phyloP scores from a whole-genome alignment of 1,139 yeast species.

The Waltiozyma sp. region DNA sequence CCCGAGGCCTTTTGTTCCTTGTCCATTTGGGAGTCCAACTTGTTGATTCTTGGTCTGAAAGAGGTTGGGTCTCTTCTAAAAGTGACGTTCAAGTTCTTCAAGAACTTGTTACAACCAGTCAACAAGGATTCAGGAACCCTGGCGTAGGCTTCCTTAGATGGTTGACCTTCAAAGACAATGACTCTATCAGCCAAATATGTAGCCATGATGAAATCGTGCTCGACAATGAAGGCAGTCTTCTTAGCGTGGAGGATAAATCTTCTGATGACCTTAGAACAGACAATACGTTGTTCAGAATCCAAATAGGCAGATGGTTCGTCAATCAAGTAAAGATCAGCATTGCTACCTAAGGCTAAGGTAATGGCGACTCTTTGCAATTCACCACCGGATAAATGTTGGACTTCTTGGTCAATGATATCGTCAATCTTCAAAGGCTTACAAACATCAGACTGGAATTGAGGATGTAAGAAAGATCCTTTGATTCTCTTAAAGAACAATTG shows the following conservation, averaged over 20 bases:
- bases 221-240: conserved; percentile 96
- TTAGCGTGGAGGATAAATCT: conserved; percentile 91
- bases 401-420: conserved; percentile 93
- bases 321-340: conserved; percentile 91
- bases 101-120: conserved; percentile 94
- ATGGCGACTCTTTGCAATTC: conserved; percentile 99
- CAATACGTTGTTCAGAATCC: conserved; percentile 98
- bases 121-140: conserved; percentile 82
- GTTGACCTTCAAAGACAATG: conserved; percentile 93
- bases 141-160: conserved; percentile 76
- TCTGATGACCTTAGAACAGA: conserved; percentile 96
- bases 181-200: conserved; percentile 97
- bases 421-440: conserved; percentile 91
- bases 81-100: conserved; percentile 93
- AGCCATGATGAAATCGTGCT: conserved; percentile 99
- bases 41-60: conserved; percentile 96
- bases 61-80: conserved; percentile 98
- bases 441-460: conserved; percentile 97
- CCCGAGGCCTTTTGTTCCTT: conserved; percentile 89
- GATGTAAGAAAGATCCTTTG: conserved; percentile 86
- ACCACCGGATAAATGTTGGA: conserved; percentile 96
- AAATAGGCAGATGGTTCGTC: conserved; percentile 98
- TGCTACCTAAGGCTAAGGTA: conserved; percentile 84
- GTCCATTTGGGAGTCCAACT: conserved; percentile 96
- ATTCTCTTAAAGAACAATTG: conserved; percentile 94